phyloP scores from a whole-genome alignment of 768 basidiomycete genomes.

The Sistotremastrum niveocremeum region DNA sequence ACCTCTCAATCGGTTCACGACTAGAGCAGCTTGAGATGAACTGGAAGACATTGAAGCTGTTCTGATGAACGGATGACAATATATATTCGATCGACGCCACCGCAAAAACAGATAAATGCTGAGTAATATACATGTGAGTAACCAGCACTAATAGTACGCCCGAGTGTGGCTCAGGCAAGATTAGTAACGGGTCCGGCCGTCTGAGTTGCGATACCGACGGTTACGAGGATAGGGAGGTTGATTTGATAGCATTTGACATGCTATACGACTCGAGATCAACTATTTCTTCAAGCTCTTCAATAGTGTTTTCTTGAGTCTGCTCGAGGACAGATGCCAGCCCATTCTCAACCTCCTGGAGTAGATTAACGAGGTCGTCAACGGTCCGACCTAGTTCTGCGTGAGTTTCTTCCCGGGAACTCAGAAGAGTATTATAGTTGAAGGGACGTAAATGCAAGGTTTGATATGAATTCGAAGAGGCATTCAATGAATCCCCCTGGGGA shows the following conservation, averaged over 20 bases:
- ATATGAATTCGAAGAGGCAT: too few species aligned
- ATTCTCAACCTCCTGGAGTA: constrained; percentile 60
- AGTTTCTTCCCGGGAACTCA: constrained; percentile 42
- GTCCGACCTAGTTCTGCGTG: constrained; percentile 59
- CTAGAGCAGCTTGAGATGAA: background rate
- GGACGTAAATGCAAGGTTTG: constrained; percentile 28
- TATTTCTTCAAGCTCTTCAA: constrained; percentile 20
- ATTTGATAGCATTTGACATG: background rate
- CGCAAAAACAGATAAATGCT: too few species aligned
- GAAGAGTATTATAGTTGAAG: constrained; percentile 50
- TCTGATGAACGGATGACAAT: constrained; percentile 2
- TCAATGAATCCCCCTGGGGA: background rate
- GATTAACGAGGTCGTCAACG: constrained; percentile 61
- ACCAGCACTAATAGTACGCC: too few species aligned
- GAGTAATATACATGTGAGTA: too few species aligned
- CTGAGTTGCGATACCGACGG: too few species aligned
- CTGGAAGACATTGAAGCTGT: constrained; percentile 1
- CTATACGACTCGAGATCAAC: background rate
- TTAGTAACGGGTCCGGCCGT: too few species aligned
- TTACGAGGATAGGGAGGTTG: too few species aligned
- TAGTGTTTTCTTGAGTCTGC: constrained; percentile 32
- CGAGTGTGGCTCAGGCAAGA: too few species aligned
- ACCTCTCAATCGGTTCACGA: too few species aligned
- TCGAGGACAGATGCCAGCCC: constrained; percentile 62
- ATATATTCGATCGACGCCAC: too few species aligned